Evolutionary conservation across 805 yeast genomes (phyloP), one percentile per base, ranked within the genome.

Genomic region (Starmerella floricola): DNA sequence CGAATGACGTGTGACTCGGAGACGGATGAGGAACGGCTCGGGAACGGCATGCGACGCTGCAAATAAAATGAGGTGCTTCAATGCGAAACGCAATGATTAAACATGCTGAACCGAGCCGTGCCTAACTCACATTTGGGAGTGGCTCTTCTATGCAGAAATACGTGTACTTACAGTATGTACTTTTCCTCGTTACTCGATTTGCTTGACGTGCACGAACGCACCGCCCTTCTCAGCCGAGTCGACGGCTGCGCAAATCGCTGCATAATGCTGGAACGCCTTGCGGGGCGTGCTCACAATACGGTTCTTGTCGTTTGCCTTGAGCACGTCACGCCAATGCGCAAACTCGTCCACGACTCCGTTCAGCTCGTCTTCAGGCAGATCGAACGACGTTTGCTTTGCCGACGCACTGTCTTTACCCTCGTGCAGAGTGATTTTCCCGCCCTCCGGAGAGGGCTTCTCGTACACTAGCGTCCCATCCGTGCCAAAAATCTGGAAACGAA

Each of bases 241-340:
- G 29, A 88, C 63, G 46, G 83, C 81, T 21, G 95, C 97, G 42
- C 75, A 94, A 44, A 88, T 75, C 52, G 84, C 73, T 6, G 95
- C 95, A 60, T 87, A 74, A 62, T 88, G 97, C 62, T 87, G 95
- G 76, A 81, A 87, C 5, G 93, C 85, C 48, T 67, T 71, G 49
- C 73, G 79, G 20, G 95, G 94, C n/a, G 77, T 69, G 32, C 73
- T 72, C 31, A 57, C 64, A 39, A 79, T 62, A 41, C 73, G 49
- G 3, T 65, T 55, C 62, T 81, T 81, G 59, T 82, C 84, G 49
- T 74, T 72, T 43, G 68, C 64, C 20, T 16, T 49, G 23, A 80
- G 78, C n/a, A 86, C 85, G 35, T 72, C 71, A 43, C 65, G 65
- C 54, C 76, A 71, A 56, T 72, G 73, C 57, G 62, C 62, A 42